These are phyloP conservation scores for Pseudotulostoma volvatum DNA, from an alignment of 495 filamentous ascomycete species.

Conservation along the genomic window DNA sequence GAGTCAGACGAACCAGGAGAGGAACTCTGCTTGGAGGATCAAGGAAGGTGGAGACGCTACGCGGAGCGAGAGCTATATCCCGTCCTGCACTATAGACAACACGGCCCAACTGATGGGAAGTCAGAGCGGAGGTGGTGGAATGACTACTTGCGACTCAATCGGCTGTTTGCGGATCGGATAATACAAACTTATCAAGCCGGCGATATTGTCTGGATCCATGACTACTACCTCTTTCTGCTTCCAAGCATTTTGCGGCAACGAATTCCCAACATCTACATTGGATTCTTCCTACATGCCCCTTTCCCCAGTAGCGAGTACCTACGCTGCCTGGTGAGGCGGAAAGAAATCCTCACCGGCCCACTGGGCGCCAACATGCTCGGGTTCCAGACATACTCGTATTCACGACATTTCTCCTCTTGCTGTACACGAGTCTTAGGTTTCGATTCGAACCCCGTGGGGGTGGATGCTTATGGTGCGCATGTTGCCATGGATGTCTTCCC, in stretches of 20 bases:
- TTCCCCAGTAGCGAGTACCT: slow-evolving; percentile 92
- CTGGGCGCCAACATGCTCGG: slow-evolving; percentile 80
- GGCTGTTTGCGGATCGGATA: slow-evolving; percentile 74
- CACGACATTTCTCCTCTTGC: slow-evolving; percentile 79
- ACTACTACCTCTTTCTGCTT: slow-evolving; percentile 77
- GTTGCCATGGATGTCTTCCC: slow-evolving; percentile 82
- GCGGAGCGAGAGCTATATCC: slow-evolving; percentile 81
- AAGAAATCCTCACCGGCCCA: slow-evolving; percentile 74
- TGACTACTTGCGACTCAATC: slow-evolving; percentile 77
- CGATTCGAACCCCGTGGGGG: slow-evolving; percentile 60
- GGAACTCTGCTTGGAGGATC: slow-evolving; percentile 52
- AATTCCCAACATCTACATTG: slow-evolving; percentile 68
- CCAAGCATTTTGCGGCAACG: slow-evolving; percentile 72
- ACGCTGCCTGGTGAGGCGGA: slow-evolving; percentile 66
- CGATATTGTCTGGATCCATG: slow-evolving; percentile 80
- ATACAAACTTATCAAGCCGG: slow-evolving; percentile 72
- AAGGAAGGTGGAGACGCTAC: slow-evolving; percentile 69
- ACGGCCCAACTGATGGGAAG: slow-evolving; percentile 70
- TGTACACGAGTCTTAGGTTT: slow-evolving; percentile 78
- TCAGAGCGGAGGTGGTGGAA: slow-evolving; percentile 70
- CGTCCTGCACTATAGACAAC: slow-evolving; percentile 83
- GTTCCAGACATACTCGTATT: slow-evolving; percentile 87
- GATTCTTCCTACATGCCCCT: slow-evolving; percentile 81
- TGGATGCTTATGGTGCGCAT: slow-evolving; percentile 76
- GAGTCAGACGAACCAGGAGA: slow-evolving; percentile 47